Conservation (phyloP, 2,329 filamentous ascomycete genomes). For the Ophiostoma sp. region DNA sequence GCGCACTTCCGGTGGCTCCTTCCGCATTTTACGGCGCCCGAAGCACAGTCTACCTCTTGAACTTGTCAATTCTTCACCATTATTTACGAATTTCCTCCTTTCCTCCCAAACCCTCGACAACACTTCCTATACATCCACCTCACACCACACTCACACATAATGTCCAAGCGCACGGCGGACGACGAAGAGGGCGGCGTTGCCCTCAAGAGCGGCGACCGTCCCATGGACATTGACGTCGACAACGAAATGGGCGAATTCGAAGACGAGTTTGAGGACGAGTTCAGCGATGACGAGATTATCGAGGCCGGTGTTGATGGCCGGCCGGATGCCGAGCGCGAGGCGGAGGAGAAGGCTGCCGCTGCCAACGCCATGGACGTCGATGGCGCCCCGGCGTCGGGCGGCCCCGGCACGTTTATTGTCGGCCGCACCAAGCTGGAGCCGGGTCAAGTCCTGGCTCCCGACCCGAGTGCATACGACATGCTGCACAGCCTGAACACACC, state of each 20-base stretch:
- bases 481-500: conserved; percentile 90
- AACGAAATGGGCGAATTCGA: conserved; percentile 80
- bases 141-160: conserved; percentile 14
- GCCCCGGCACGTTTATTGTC: conserved; percentile 88
- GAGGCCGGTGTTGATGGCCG: conserved; percentile 92
- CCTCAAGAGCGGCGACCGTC: conserved; percentile 62
- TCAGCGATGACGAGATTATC: conserved; percentile 82
- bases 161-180: conserved; percentile 31
- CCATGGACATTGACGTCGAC: conserved; percentile 66
- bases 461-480: conserved; percentile 96
- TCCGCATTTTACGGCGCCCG: not conserved
- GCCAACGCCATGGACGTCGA: conserved; percentile 83
- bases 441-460: conserved; percentile 86
- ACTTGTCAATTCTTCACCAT: not conserved
- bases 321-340: conserved; percentile 88
- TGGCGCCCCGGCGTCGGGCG: conserved; percentile 28
- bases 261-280: conserved; percentile 92
- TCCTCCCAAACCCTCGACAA: not conserved
- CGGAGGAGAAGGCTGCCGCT: conserved; percentile 69
- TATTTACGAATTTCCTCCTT: not conserved
- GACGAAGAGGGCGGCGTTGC: conserved; percentile 37
- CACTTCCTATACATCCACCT: not conserved
- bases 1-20: not conserved
- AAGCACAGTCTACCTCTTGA: not conserved
- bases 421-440: conserved; percentile 88